phyloP scores from a whole-genome alignment of 352 stramenopile genomes.

The Globisporangium sylvaticum region DNA sequence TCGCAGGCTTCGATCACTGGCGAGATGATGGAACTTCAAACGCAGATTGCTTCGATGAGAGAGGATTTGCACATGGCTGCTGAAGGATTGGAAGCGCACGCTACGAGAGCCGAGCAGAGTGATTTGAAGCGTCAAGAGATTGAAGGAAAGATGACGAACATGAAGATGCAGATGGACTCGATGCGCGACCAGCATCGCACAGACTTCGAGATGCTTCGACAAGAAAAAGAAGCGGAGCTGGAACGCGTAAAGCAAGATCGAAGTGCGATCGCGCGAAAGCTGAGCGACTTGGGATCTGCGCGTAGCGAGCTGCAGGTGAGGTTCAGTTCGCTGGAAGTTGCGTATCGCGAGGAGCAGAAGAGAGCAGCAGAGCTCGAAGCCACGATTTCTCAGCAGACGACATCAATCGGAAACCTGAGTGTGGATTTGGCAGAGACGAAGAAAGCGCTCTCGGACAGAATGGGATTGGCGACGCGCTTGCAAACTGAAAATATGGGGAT shows the following conservation, averaged over 20 bases:
- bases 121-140: conserved; percentile 45
- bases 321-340: conserved; percentile 26
- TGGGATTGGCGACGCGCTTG: conserved; percentile 71
- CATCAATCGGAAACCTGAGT: conserved; percentile 58
- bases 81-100: conserved; percentile 63
- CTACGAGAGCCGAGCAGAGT: conserved; percentile 48
- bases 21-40: conserved; percentile 58
- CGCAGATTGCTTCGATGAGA: conserved; percentile 51
- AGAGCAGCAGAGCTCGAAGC: conserved; percentile 44
- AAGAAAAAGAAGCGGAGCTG: conserved; percentile 56
- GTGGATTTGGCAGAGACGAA: conserved; percentile 77
- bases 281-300: conserved; percentile 24
- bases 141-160: conserved; percentile 45
- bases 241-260: conserved; percentile 43
- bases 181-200: conserved; percentile 56
- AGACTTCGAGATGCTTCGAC: conserved; percentile 56
- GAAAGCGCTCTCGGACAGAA: conserved; percentile 80
- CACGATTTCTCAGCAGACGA: conserved; percentile 48
- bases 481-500: conserved; percentile 86
- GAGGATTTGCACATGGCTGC: conserved; percentile 68
- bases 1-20: conserved; percentile 60
- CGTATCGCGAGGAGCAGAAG: conserved; percentile 34
- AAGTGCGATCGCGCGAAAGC: conserved; percentile 19
- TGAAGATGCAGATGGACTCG: conserved; percentile 44
- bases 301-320: conserved; percentile 28